Evolutionary conservation across 1,284 basidiomycete species (phyloP).

Genomic region (Cutaneotrichosporon sp.): DNA sequence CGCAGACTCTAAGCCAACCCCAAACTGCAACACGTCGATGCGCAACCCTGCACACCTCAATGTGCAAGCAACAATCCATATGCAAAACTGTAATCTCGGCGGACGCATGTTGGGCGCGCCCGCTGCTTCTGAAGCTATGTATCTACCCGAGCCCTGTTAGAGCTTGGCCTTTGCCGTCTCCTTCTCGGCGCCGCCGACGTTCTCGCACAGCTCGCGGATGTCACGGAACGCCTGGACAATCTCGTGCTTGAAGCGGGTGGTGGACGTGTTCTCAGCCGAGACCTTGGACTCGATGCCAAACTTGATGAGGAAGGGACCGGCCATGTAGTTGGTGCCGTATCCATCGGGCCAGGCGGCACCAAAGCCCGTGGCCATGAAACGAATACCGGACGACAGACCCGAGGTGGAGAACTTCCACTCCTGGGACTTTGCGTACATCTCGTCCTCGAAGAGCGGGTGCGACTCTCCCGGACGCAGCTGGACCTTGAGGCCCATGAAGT

Average conservation of each 20-base stretch:
- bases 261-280: slow-evolving; percentile 66
- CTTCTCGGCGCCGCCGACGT: slow-evolving; percentile 15
- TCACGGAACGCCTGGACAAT: slow-evolving; percentile 66
- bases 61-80: too few species aligned
- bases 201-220: slow-evolving; percentile 61
- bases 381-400: slow-evolving; percentile 76
- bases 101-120: not conserved
- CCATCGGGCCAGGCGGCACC: slow-evolving; percentile 74
- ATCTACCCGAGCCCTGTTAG: slow-evolving; percentile 4
- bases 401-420: slow-evolving; percentile 91
- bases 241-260: slow-evolving; percentile 62
- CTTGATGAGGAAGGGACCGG: slow-evolving; percentile 74
- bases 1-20: too few species aligned
- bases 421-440: slow-evolving; percentile 68
- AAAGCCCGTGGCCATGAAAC: slow-evolving; percentile 89
- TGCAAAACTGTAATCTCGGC: too few species aligned
- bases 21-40: too few species aligned
- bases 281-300: slow-evolving; percentile 92
- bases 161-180: slow-evolving; percentile 27
- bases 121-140: not conserved
- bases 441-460: slow-evolving; percentile 66
- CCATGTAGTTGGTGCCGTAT: slow-evolving; percentile 88
- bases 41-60: too few species aligned
- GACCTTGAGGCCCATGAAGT: slow-evolving; percentile 77
- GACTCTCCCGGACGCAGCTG: slow-evolving; percentile 54